Evolutionary conservation across 192 early-diverging fungal species (phyloP).

Genomic region (Chytriomyces sp.): DNA sequence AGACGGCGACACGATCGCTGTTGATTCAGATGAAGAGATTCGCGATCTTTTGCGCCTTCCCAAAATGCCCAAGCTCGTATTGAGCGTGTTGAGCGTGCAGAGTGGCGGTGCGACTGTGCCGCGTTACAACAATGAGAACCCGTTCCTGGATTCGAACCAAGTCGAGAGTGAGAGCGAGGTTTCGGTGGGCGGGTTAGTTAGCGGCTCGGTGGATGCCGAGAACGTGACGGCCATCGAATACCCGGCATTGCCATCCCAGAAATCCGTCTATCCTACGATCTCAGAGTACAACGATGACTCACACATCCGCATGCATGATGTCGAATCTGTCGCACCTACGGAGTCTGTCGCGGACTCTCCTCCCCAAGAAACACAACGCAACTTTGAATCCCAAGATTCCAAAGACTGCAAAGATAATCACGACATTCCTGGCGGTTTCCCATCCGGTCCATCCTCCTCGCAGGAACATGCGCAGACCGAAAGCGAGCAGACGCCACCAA

Average conservation of each 20-base stretch:
- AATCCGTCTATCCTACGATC: neutral
- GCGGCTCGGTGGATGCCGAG: too few relatives aligned
- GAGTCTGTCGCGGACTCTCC: neutral
- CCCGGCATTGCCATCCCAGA: neutral
- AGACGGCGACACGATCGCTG: slow-evolving; percentile 24
- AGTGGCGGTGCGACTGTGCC: neutral
- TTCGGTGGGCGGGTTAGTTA: too few relatives aligned
- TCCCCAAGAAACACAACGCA: neutral
- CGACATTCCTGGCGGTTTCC: too few relatives aligned
- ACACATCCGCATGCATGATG: slow-evolving; percentile 17
- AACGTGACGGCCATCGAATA: slow-evolving; percentile 1
- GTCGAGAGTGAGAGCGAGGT: too few relatives aligned
- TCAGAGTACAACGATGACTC: neutral
- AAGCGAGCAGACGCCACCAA: too few relatives aligned
- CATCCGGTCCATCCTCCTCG: too few relatives aligned
- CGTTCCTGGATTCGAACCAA: neutral
- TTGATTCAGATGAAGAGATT: slow-evolving; percentile 8
- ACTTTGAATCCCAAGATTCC: neutral
- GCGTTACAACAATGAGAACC: neutral
- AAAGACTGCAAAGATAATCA: neutral
- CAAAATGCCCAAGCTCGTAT: slow-evolving; percentile 5
- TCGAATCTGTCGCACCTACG: slow-evolving; percentile 20
- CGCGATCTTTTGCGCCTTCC: neutral
- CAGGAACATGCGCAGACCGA: too few relatives aligned
- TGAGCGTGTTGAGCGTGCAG: neutral